Evolutionary conservation across 306 rosid genomes (phyloP), one percentile per base, ranked within the genome.

Genomic region (Canavalia ensiformis): DNA sequence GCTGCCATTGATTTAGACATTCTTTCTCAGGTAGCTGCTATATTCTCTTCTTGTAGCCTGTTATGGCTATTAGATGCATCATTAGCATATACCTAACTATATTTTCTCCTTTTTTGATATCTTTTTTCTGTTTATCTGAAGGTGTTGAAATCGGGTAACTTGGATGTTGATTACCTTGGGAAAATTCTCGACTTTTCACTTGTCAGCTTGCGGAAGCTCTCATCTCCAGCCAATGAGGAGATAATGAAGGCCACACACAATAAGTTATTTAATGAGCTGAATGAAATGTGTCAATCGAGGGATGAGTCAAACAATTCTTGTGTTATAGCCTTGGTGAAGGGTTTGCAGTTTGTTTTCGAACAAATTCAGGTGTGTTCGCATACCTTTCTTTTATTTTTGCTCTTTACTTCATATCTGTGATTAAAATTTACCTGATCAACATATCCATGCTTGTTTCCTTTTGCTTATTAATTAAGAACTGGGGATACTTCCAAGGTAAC

Each of bases 101-200:
- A 50, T 55, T 51, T 34, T 51, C 41, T 72, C 59, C 25, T 6
- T 35, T 39, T 86, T 87, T 74, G 69, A 57, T 33, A 75, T 51
- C 45, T 77, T 82, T 73, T 50, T 73, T 77, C 70, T 72, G 52
- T 35, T 50, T 29, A 42, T 77, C 55, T 83, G 70, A 77, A 95
- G 99, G 93, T 90, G 75, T 90, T 95, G 79, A 85, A 85, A 84
- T 93, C 94, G 0, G 97, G 96, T 81, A 86, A 85, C 68, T 72
- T 91, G 92, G 98, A 95, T 84, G 78, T 88, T 68, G 92, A 90
- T 64, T 91, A 92, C 87, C 92, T 95, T 73, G 98, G 97, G 81
- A 88, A 81, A 81, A 93, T 92, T 81, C 92, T 95, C 3, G 91
- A 93, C 75, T 95, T 91, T 83, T 87, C 98, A 25, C 82, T 93